Evolutionary conservation across 305 asterid genomes (phyloP).

Genomic region (Fraxinus xanthoxyloides): DNA sequence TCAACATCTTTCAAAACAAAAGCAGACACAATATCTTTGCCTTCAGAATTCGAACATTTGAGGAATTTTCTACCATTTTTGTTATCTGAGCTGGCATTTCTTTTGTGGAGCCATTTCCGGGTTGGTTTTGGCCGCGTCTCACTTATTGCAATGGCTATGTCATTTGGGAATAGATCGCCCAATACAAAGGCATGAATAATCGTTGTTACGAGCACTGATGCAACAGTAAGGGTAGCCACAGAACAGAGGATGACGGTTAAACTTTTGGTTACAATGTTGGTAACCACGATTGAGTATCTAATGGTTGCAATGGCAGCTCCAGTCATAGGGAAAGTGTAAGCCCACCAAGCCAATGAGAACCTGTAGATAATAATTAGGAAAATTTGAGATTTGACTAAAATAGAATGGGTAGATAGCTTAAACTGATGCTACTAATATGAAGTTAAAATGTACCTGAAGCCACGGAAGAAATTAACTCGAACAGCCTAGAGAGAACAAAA

Average conservation of each 20-base stretch:
- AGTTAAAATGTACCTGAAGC: slow-evolving; percentile 38
- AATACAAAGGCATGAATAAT: slow-evolving; percentile 66
- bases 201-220: slow-evolving; percentile 57
- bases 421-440: not conserved
- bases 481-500: slow-evolving; percentile 49
- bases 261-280: slow-evolving; percentile 34
- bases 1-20: not conserved
- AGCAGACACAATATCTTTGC: slow-evolving; percentile 48
- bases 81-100: slow-evolving; percentile 34
- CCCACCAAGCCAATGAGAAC: slow-evolving; percentile 94
- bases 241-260: slow-evolving; percentile 44
- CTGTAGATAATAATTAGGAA: slow-evolving; percentile 3
- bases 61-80: slow-evolving; percentile 38
- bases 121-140: slow-evolving; percentile 37
- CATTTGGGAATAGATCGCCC: slow-evolving; percentile 69
- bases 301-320: slow-evolving; percentile 75
- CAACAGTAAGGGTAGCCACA: slow-evolving; percentile 52
- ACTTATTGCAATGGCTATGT: slow-evolving; percentile 67
- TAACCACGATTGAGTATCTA: slow-evolving; percentile 52
- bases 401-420: not conserved
- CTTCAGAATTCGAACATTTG: slow-evolving; percentile 39
- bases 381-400: not conserved
- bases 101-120: slow-evolving; percentile 46
- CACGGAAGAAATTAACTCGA: slow-evolving; percentile 76
- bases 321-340: slow-evolving; percentile 90